phyloP scores from a whole-genome alignment of 768 basidiomycete genomes.

The Tubosaeta sp. region DNA sequence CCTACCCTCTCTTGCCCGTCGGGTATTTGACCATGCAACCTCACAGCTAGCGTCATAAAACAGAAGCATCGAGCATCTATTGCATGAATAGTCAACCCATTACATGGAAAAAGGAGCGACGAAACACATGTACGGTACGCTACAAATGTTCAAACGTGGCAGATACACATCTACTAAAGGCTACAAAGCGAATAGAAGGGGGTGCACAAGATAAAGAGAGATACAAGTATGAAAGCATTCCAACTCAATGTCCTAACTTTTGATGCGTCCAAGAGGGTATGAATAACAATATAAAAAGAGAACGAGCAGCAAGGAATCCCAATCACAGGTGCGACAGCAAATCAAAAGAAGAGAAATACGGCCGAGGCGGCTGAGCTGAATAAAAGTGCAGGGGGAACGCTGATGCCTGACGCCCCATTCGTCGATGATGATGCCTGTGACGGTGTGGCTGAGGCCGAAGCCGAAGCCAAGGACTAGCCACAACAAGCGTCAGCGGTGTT shows the following conservation, averaged over 20 bases:
- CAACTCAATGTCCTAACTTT: too few species aligned
- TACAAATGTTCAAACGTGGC: background rate
- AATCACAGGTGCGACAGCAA: background rate
- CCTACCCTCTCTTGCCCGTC: too few species aligned
- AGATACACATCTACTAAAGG: background rate
- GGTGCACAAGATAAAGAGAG: background rate
- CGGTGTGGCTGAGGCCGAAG: background rate
- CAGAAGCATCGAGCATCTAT: too few species aligned
- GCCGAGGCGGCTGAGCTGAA: background rate
- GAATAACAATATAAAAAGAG: background rate
- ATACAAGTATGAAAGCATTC: background rate
- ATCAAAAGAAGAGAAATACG: background rate
- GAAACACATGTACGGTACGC: background rate
- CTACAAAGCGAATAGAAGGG: background rate
- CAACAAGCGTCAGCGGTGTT: background rate
- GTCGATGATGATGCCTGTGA: slow-evolving; percentile 1
- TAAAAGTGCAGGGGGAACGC: background rate
- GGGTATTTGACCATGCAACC: too few species aligned
- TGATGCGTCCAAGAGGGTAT: too few species aligned
- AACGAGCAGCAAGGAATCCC: background rate
- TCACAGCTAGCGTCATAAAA: too few species aligned
- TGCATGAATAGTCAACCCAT: background rate
- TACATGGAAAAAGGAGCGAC: background rate
- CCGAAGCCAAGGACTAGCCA: background rate
- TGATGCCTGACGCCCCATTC: slow-evolving; percentile 12